Evolutionary conservation across 495 filamentous ascomycete species (phyloP).

Genomic region (Penicillium manginii): DNA sequence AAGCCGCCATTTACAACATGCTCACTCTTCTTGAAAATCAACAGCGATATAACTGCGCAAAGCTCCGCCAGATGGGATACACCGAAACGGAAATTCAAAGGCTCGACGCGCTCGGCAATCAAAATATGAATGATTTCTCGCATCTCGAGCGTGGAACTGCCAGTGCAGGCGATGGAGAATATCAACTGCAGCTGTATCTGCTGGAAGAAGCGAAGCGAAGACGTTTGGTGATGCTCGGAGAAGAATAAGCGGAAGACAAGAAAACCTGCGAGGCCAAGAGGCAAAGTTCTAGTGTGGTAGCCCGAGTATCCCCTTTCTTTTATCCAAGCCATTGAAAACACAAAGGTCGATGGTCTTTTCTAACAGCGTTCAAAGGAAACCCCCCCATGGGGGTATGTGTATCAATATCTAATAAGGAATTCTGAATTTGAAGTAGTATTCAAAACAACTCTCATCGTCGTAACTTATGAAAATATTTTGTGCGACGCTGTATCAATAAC

Average conservation of each 20-base stretch:
- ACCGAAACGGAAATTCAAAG: background rate
- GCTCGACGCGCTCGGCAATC: slow-evolving; percentile 2
- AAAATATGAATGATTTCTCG: background rate
- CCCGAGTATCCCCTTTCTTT: background rate
- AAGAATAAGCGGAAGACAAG: background rate
- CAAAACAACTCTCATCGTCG: background rate
- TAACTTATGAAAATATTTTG: background rate
- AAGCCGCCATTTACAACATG: background rate
- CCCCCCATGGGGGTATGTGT: background rate
- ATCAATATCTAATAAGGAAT: background rate
- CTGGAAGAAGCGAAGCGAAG: background rate
- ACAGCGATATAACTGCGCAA: background rate
- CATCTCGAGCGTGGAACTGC: background rate
- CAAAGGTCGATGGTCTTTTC: background rate
- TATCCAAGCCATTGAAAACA: background rate
- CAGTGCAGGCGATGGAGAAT: background rate
- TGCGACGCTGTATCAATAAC: too few species aligned
- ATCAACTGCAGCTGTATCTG: slow-evolving; percentile 1
- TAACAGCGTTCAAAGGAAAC: too few species aligned
- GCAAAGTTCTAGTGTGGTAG: background rate
- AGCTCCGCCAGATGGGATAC: background rate
- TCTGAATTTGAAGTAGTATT: background rate
- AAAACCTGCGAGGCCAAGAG: background rate
- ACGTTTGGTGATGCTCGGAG: background rate
- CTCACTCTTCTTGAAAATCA: background rate